These are phyloP conservation scores for Coemansia sp. DNA, from an alignment of 192 early-diverging fungal genomes.

Conservation along the genomic window DNA sequence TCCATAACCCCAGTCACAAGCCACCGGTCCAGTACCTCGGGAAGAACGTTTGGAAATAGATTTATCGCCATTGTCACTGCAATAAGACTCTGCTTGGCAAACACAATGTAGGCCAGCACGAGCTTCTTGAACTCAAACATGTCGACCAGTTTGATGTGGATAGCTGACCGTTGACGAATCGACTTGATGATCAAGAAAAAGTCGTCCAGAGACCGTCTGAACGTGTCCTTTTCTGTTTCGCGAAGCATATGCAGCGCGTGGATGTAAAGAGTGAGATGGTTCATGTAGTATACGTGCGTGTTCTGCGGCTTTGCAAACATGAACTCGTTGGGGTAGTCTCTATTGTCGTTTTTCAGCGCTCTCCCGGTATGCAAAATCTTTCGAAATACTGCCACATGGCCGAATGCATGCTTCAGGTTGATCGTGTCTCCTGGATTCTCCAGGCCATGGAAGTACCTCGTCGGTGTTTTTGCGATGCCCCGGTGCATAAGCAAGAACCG, in stretches of 20 bases:
- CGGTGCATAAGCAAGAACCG: constrained; percentile 18
- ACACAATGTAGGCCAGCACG: constrained; percentile 27
- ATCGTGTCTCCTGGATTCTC: background rate
- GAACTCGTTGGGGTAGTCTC: constrained; percentile 27
- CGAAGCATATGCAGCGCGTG: constrained; percentile 16
- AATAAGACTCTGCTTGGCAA: constrained; percentile 18
- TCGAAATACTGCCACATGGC: background rate
- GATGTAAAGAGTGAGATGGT: constrained; percentile 25
- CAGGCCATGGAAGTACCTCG: constrained; percentile 14
- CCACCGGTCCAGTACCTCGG: constrained; percentile 24
- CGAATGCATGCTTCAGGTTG: constrained; percentile 14
- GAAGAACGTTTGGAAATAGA: constrained; percentile 5
- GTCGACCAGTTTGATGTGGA: constrained; percentile 16
- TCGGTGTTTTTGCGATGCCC: constrained; percentile 31
- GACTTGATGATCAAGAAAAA: constrained; percentile 50
- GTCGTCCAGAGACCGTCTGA: constrained; percentile 20
- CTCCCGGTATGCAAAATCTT: constrained; percentile 9
- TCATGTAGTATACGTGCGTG: constrained; percentile 13
- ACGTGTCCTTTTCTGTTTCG: background rate
- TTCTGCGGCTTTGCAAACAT: constrained; percentile 15
- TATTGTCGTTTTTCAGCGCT: background rate
- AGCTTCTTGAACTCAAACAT: constrained; percentile 2
- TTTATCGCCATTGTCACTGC: constrained; percentile 25
- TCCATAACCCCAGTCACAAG: constrained; percentile 1
- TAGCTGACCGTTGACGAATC: constrained; percentile 28